phyloP scores from a whole-genome alignment of 306 rosid genomes.

The Vigna mungo region DNA sequence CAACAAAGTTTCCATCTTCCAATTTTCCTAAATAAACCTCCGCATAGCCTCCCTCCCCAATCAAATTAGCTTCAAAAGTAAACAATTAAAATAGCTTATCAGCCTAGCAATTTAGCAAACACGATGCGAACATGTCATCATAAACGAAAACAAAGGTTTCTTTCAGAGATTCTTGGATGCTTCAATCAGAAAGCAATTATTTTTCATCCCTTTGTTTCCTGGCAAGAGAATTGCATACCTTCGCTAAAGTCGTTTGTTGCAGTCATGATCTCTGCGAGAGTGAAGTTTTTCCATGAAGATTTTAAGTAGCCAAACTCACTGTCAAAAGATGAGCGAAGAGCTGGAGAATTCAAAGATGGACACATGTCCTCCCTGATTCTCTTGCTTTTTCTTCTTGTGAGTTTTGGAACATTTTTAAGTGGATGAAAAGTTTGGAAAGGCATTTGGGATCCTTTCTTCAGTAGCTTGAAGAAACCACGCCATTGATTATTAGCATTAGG shows the following conservation, averaged over 20 bases:
- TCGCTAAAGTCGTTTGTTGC: conserved; percentile 83
- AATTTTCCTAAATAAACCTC: conserved; percentile 85
- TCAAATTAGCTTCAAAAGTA: conserved; percentile 66
- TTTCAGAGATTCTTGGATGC: not conserved
- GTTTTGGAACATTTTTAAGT: conserved; percentile 60
- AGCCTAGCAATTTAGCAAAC: conserved; percentile 42
- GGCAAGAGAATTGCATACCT: conserved; percentile 54
- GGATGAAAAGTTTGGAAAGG: conserved; percentile 66
- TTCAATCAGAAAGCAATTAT: not conserved
- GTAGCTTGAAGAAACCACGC: conserved; percentile 67
- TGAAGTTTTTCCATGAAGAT: conserved; percentile 84
- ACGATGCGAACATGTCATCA: not conserved
- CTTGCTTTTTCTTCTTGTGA: conserved; percentile 78
- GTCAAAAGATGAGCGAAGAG: conserved; percentile 55
- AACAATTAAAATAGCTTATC: conserved; percentile 33
- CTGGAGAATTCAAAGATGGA: conserved; percentile 59
- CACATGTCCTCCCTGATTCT: conserved; percentile 69
- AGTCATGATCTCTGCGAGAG: conserved; percentile 61
- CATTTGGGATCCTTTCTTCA: conserved; percentile 74
- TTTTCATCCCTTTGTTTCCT: not conserved
- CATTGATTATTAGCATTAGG: conserved; percentile 44
- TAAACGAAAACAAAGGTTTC: not conserved
- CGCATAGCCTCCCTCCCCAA: conserved; percentile 99
- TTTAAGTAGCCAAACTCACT: conserved; percentile 65
- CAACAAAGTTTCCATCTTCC: conserved; percentile 79